Percentiles rank a stretch among this genome's conserved stretches.
Conservation (phyloP, 2,329 filamentous ascomycete genomes). For the Nemania sp. region DNA sequence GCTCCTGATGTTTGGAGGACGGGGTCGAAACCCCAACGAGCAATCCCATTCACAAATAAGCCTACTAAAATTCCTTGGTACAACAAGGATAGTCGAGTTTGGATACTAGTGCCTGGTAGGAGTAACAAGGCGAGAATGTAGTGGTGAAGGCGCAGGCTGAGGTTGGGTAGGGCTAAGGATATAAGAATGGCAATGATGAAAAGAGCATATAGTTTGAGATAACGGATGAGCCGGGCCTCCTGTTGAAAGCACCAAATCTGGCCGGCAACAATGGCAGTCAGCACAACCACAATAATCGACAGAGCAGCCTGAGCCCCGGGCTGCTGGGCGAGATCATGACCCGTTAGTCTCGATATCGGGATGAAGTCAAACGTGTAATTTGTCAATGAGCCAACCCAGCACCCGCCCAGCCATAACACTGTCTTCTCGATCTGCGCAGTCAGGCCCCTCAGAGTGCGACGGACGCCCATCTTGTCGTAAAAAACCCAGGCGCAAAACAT, state of each 20-base stretch:
- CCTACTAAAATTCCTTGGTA: conserved; percentile 91
- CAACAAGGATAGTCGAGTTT: conserved; percentile 80
- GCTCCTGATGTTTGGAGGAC: conserved; percentile 81
- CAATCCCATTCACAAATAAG: conserved; percentile 91
- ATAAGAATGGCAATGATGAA: conserved; percentile 70
- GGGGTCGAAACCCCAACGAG: conserved; percentile 90
- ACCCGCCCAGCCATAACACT: conserved; percentile 84
- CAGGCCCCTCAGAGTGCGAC: conserved; percentile 71
- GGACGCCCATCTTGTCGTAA: conserved; percentile 79
- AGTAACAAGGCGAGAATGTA: conserved; percentile 89
- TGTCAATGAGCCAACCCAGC: conserved; percentile 88
- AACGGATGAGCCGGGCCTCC: conserved; percentile 78
- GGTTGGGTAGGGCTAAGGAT: conserved; percentile 71
- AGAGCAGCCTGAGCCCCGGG: conserved; percentile 86
- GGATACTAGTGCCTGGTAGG: conserved; percentile 84
- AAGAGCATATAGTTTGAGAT: conserved; percentile 76
- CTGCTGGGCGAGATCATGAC: conserved; percentile 85
- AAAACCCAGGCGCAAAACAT: conserved; percentile 87
- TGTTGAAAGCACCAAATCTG: conserved; percentile 87
- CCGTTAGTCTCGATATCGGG: conserved; percentile 88
- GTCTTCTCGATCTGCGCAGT: conserved; percentile 89
- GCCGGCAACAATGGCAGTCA: conserved; percentile 69
- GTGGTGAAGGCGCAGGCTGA: conserved; percentile 86
- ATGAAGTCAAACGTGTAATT: conserved; percentile 97
- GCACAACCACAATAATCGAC: conserved; percentile 72